Percentiles rank a stretch among this genome's conserved stretches.
Conservation (phyloP, 371 early-diverging fungal species). For the Lichtheimia ramosa region DNA sequence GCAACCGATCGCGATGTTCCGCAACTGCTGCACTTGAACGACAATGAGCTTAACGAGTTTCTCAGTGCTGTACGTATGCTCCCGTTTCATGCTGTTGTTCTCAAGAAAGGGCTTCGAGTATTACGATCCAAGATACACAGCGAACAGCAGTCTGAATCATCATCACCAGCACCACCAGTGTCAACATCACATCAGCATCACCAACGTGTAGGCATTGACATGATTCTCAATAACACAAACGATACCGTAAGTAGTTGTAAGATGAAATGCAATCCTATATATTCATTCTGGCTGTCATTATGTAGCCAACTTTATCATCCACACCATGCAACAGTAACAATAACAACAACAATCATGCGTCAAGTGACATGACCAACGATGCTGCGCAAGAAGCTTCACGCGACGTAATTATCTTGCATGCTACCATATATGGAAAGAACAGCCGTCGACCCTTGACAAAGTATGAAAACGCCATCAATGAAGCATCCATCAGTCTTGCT, state of each 20-base stretch:
- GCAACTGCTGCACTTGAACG: constrained; percentile 49
- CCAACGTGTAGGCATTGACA: neutral
- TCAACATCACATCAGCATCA: too few relatives aligned
- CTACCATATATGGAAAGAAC: constrained; percentile 56
- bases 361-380: neutral
- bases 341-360: neutral
- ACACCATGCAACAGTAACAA: constrained; percentile 2
- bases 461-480: constrained; percentile 60
- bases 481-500: constrained; percentile 51
- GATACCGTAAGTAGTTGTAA: constrained; percentile 1
- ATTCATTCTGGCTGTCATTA: neutral
- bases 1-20: constrained; percentile 48
- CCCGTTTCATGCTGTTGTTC: constrained; percentile 53
- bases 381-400: constrained; percentile 6
- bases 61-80: constrained; percentile 46
- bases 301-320: neutral
- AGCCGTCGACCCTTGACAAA: constrained; percentile 48
- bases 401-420: constrained; percentile 51
- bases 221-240: constrained; percentile 1
- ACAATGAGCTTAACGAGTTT: constrained; percentile 48
- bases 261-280: neutral
- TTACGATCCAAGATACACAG: constrained; percentile 9
- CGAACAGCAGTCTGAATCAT: neutral
- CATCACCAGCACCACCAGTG: neutral
- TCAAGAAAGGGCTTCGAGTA: constrained; percentile 45